Evolutionary conservation across 2,329 filamentous ascomycete species (phyloP), one percentile per base, ranked within the genome.

Genomic region (Acarospora socialis): DNA sequence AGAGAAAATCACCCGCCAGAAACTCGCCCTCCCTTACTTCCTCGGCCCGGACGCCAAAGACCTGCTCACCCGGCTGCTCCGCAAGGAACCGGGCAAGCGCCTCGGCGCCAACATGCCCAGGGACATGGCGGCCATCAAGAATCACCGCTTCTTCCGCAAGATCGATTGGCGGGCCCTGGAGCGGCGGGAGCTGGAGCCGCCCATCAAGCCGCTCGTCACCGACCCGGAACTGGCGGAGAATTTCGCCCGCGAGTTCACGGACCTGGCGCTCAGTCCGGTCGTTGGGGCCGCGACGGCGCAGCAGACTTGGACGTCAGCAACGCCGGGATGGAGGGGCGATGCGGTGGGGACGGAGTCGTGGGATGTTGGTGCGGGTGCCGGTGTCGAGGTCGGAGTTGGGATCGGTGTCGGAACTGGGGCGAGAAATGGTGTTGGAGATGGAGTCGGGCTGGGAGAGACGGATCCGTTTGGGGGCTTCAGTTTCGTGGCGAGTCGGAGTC

Each of bases 161-260:
- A 92, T 98, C 48, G 77, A 98, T 59, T 98, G 90, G 90, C 77
- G 75, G 57, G 78, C 76, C 46, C 69, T 98, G 9, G 83, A 80
- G 40, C 73, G 71, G 17, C 71, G 87, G 21, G 82, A 94, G 55
- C 45, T 93, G 28, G 77, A 81, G 45, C 81, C 90, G 1, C 90
- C 90, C 0, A 95, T 98, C 46, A 73, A 80, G 51, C 90, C 90
- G 10, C 67, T 95, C 47, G 87, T 98, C 49, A 95, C 90, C 0
- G 84, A 98, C 48, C 90, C 90, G 0, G 86, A 92, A 53, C 66
- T 94, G 27, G 90, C 90, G 0, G 92, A 98, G 68, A 98, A 98
- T 59, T 98, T 98, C 57, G 72, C 81, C 0, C 64, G 66, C n/a
- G 84, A 94, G 51, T 98, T 98, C 53, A 98, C 87, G 0, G 75